phyloP scores from a whole-genome alignment of 768 basidiomycete species.

The Pholiota conissans region DNA sequence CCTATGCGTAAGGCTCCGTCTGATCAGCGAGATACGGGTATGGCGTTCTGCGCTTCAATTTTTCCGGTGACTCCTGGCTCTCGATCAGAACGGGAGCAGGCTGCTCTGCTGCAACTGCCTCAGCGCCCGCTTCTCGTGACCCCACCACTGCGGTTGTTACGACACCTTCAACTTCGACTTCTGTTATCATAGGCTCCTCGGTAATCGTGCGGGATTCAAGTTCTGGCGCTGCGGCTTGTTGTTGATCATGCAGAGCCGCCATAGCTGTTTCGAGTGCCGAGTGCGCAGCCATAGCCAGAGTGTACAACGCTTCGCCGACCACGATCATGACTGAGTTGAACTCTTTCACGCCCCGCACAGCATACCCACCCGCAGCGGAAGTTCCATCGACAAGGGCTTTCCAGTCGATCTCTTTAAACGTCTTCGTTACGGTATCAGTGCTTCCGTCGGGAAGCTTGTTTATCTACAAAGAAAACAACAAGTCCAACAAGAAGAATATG shows the following conservation, averaged over 20 bases:
- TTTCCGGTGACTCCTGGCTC: background rate
- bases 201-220: background rate
- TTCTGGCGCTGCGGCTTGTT: background rate
- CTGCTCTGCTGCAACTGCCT: too few species aligned
- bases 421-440: background rate
- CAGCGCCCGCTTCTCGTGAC: background rate
- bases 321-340: background rate
- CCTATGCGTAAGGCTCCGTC: too few species aligned
- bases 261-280: background rate
- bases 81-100: background rate
- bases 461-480: background rate
- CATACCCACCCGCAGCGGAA: background rate
- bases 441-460: background rate
- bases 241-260: background rate
- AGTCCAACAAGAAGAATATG: background rate
- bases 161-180: too few species aligned
- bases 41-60: background rate
- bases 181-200: background rate
- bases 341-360: background rate
- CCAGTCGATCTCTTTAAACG: slow-evolving; percentile 8
- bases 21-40: background rate
- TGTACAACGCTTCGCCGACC: background rate
- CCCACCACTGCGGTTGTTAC: too few species aligned
- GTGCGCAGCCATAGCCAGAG: background rate
- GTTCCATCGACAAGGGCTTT: slow-evolving; percentile 2